phyloP scores from a whole-genome alignment of 2,329 filamentous ascomycete species.

The Exophiala alcalophila region DNA sequence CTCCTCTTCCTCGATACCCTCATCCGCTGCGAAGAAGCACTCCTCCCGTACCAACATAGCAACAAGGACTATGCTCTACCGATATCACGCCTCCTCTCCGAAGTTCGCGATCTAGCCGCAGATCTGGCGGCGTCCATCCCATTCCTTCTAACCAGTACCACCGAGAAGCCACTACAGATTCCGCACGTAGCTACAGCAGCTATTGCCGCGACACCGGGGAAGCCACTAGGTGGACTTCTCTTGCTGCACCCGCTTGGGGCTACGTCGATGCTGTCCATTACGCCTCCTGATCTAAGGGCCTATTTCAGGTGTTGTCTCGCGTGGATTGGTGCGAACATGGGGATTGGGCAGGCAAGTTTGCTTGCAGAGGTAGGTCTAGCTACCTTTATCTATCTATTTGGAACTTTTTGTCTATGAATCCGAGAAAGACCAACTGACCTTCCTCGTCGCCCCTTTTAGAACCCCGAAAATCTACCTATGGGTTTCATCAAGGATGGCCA shows the following conservation, averaged over 20 bases:
- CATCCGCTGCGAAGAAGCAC: too few species aligned
- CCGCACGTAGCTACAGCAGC: not conserved
- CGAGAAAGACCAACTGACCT: too few species aligned
- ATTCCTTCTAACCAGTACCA: slow-evolving; percentile 14
- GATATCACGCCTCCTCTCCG: too few species aligned
- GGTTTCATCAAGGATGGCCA: slow-evolving; percentile 6
- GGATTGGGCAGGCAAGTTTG: slow-evolving; percentile 30
- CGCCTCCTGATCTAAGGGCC: slow-evolving; percentile 16
- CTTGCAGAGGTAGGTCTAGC: slow-evolving; percentile 29
- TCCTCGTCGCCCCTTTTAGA: too few species aligned
- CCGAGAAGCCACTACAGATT: not conserved
- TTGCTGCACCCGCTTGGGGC: slow-evolving; percentile 32
- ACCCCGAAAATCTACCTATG: slow-evolving; percentile 3
- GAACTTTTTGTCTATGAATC: not conserved
- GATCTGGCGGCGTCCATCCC: slow-evolving; percentile 16
- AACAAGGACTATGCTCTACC: too few species aligned
- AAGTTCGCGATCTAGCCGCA: slow-evolving; percentile 1
- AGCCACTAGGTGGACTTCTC: slow-evolving; percentile 29
- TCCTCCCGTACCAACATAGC: too few species aligned
- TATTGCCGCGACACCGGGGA: slow-evolving; percentile 20
- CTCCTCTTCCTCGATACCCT: slow-evolving; percentile 15
- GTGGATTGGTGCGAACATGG: slow-evolving; percentile 33
- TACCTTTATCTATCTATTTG: not conserved
- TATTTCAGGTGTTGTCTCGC: slow-evolving; percentile 27
- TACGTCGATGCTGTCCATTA: slow-evolving; percentile 19